Base-by-base conservation (phyloP, 768 basidiomycete genomes). In the Naganishia kalamii region DNA sequence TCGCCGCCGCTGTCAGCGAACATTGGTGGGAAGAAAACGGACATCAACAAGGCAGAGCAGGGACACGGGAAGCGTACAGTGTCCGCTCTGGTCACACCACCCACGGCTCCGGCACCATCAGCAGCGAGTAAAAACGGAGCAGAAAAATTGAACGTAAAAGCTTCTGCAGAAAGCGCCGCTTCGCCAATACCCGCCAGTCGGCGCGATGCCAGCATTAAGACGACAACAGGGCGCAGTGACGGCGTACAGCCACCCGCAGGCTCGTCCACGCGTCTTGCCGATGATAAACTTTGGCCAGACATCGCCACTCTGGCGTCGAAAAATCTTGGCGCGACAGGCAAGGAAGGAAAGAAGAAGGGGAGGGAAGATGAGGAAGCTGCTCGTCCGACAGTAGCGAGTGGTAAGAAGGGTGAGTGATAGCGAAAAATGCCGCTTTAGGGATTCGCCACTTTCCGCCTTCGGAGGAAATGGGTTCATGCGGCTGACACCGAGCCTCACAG, bases 401-500 rank as follows among this genome's bases (percentile, higher is more conserved):
- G 17, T 17, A 64, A 64, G 23, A 64, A 64, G 32, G 63, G 70
- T 67, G 30, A 69, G 75, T 72, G 23, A 62, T 62, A 50, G 27
- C 19, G 10, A 29, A 37, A 6, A 10, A 44, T 8, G 7, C 21
- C 43, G 12, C 21, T n/a, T 11, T 44, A 10, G 7, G 13, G 43
- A 15, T 44, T n/a, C 6, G 10, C 12, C 43, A 11, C 10, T n/a
- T 8, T 6, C 21, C 51, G 21, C 17, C 6, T 17, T n/a, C 19
- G 15, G n/a, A n/a, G 30, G 29, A 32, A n/a, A 13, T 44, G 21
- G 48, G 44, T 51, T 30, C 43, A 59, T 60, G 41, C 11, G 13
- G 35, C 37, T 13, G 29, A 15, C 35, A 32, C 1, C 29, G 15
- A 35, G 32, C n/a, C 29, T 37, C 35, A 48, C 59, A 77, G 84